phyloP scores from a whole-genome alignment of 192 early-diverging fungal genomes.

The Linnemannia zychae region DNA sequence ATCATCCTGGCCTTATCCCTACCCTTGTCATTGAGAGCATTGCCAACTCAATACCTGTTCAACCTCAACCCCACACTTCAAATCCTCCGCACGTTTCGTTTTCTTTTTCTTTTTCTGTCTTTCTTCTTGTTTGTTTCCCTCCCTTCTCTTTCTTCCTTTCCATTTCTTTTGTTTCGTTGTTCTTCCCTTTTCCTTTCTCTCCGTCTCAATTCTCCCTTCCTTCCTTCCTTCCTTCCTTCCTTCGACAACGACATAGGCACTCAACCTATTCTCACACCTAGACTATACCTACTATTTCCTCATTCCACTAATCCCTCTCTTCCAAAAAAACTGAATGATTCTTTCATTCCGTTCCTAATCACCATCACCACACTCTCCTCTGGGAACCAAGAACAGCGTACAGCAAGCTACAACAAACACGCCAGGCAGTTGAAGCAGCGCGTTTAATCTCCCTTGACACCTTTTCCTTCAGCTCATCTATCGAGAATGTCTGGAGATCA shows the following conservation, averaged over 20 bases:
- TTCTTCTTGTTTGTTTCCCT: not conserved
- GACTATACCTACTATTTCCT: not conserved
- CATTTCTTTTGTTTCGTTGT: not conserved
- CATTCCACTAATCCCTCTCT: not conserved
- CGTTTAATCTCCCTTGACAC: not conserved
- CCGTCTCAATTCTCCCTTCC: not conserved
- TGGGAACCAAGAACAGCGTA: not conserved
- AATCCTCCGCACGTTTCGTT: not conserved
- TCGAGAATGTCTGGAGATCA: not conserved
- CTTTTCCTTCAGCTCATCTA: not conserved
- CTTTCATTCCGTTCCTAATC: not conserved
- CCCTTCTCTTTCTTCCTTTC: not conserved
- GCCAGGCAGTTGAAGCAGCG: slow-evolving; percentile 4
- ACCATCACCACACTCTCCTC: slow-evolving; percentile 10
- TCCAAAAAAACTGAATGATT: too few relatives aligned
- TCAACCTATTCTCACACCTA: not conserved
- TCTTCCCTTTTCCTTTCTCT: not conserved
- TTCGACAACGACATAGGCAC: not conserved
- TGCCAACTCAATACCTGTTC: not conserved
- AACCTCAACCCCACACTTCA: not conserved
- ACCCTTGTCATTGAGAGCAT: not conserved
- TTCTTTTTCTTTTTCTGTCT: not conserved
- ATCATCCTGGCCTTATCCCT: not conserved
- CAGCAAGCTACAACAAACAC: not conserved
- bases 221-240: not conserved